These are phyloP conservation scores for Neurospora sp. DNA, from an alignment of 495 filamentous ascomycete genomes.

Conservation along the genomic window DNA sequence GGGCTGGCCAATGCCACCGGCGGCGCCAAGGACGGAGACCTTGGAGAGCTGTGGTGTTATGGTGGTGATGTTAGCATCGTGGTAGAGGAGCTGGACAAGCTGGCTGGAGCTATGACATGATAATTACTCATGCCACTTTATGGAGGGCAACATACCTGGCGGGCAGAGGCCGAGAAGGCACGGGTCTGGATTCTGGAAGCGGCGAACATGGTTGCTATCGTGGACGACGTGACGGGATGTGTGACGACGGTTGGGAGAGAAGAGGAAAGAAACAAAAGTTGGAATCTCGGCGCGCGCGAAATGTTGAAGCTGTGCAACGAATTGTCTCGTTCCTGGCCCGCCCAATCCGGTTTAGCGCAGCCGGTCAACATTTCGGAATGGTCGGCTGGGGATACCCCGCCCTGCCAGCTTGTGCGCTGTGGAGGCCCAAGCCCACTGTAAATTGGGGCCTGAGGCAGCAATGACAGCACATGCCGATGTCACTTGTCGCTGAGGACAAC, in stretches of 20 bases:
- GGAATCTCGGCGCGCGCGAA: neutral
- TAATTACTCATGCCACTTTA: neutral
- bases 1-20: slow-evolving; percentile 96
- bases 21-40: slow-evolving; percentile 89
- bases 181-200: slow-evolving; percentile 72
- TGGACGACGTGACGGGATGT: neutral
- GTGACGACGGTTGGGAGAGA: neutral
- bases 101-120: slow-evolving; percentile 3
- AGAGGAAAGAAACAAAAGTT: neutral
- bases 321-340: neutral
- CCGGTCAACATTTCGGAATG: neutral
- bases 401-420: slow-evolving; percentile 10
- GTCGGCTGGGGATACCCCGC: neutral
- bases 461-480: neutral
- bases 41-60: neutral
- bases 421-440: slow-evolving; percentile 3
- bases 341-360: neutral
- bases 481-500: neutral
- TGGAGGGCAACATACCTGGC: slow-evolving; percentile 53
- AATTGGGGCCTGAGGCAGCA: neutral
- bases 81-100: neutral
- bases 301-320: neutral
- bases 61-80: neutral
- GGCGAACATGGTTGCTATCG: slow-evolving; percentile 55
- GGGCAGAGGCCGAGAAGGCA: slow-evolving; percentile 86